A percentile compares a stretch with the other conserved stretches of the same genome.
These are phyloP conservation scores for Bisporella sp. DNA, from an alignment of 2,329 filamentous ascomycete genomes.

Conservation along the genomic window DNA sequence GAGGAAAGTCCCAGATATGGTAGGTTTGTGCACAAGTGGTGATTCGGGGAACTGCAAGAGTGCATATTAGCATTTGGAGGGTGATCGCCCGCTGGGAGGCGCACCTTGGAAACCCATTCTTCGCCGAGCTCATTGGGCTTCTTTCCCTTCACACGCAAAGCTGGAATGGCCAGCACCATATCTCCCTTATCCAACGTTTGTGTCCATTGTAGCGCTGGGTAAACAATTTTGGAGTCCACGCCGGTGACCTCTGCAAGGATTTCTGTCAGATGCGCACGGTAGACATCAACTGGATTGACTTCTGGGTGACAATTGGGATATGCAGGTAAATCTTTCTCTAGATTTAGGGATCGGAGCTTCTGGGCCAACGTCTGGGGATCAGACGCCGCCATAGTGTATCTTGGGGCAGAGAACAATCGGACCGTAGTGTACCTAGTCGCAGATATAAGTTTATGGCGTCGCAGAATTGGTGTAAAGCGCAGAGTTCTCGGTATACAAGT, in stretches of 20 bases:
- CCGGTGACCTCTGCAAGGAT: constrained; percentile 62
- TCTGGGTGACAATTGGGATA: constrained; percentile 58
- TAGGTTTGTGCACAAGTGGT: constrained; percentile 64
- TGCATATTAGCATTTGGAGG: not conserved
- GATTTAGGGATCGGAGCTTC: constrained; percentile 22
- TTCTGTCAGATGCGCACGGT: constrained; percentile 68
- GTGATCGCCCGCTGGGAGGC: not conserved
- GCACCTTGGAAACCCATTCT: constrained; percentile 57
- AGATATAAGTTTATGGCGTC: too few relatives aligned
- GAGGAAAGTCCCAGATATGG: constrained; percentile 60
- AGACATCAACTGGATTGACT: constrained; percentile 71
- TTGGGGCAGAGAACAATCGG: too few relatives aligned
- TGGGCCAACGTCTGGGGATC: constrained; percentile 12
- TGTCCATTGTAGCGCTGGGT: constrained; percentile 72
- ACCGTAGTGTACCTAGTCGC: too few relatives aligned
- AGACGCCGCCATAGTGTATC: constrained; percentile 4
- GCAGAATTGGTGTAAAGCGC: too few relatives aligned
- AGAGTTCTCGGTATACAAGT: too few relatives aligned
- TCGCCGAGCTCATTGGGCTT: constrained; percentile 56
- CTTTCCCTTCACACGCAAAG: constrained; percentile 68
- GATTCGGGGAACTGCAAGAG: constrained; percentile 58
- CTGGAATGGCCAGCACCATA: constrained; percentile 68
- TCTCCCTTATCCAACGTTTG: constrained; percentile 76
- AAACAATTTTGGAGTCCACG: constrained; percentile 64
- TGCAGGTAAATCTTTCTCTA: constrained; percentile 18